Percentiles rank a stretch among this genome's conserved stretches.
These are phyloP conservation scores for Populus hybrid DNA, from an alignment of 441 rosid species.

Conservation along the genomic window DNA sequence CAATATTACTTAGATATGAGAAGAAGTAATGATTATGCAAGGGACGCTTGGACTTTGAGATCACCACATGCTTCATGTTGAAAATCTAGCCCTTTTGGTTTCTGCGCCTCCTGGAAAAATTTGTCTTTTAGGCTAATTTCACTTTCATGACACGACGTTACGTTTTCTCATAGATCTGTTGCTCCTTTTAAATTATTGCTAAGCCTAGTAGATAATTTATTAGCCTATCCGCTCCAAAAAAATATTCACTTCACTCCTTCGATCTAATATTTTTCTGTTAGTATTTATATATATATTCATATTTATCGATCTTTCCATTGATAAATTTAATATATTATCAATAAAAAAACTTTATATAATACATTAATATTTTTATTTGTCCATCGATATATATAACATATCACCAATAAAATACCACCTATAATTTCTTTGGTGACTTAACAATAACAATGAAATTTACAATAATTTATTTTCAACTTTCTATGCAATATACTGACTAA, in stretches of 20 bases:
- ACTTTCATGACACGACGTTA: background rate
- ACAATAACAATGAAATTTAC: no score
- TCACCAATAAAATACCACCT: no score
- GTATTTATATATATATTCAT: no score
- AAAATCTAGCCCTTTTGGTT: slow-evolving; percentile 11
- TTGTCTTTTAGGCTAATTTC: background rate
- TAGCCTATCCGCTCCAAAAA: background rate
- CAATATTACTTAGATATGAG: background rate
- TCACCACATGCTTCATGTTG: slow-evolving; percentile 24
- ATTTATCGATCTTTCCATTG: no score
- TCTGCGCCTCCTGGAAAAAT: background rate
- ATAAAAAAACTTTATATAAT: no score
- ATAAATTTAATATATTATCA: no score
- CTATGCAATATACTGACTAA: fast-evolving
- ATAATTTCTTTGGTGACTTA: no score
- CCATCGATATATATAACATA: no score
- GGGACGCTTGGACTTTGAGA: slow-evolving; percentile 31
- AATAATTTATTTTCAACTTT: no score
- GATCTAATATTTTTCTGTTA: no score
- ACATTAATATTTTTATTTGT: fast-evolving
- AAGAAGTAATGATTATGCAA: slow-evolving; percentile 19
- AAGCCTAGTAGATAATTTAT: background rate
- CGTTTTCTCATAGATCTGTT: background rate
- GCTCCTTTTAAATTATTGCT: background rate
- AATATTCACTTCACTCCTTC: no score